Conservation (phyloP, 2,329 filamentous ascomycete species). For the Hypoxylon sp. region DNA sequence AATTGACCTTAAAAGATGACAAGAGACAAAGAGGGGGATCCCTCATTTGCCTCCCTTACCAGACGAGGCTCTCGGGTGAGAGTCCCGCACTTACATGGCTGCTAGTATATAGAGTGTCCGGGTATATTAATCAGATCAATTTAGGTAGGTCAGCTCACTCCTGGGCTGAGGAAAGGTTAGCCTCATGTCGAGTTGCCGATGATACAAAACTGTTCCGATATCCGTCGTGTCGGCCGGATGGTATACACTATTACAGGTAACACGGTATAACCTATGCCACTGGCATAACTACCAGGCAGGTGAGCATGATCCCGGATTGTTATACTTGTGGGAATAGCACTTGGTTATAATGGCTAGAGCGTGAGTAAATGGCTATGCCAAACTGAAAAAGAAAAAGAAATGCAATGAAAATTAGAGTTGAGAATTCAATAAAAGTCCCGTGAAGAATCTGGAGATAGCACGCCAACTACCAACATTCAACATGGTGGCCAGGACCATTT, state of each 20-base stretch:
- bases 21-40: slow-evolving; percentile 30
- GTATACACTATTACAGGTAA: slow-evolving; percentile 1
- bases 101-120: slow-evolving; percentile 12
- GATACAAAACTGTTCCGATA: slow-evolving; percentile 11
- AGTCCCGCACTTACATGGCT: slow-evolving; percentile 28
- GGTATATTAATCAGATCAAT: slow-evolving; percentile 17
- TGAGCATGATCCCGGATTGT: background rate
- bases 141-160: slow-evolving; percentile 31
- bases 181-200: slow-evolving; percentile 22
- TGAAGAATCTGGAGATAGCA: slow-evolving; percentile 8
- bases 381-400: background rate
- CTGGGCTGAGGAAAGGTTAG: slow-evolving; percentile 12
- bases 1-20: slow-evolving; percentile 23
- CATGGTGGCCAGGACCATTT: slow-evolving; percentile 14
- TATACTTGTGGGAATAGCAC: background rate
- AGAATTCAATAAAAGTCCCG: slow-evolving; percentile 12
- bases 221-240: background rate
- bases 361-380: background rate
- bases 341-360: background rate
- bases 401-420: slow-evolving; percentile 16
- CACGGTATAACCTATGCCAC: background rate
- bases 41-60: slow-evolving; percentile 31
- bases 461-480: slow-evolving; percentile 14
- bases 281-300: background rate
- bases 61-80: slow-evolving; percentile 34